These are phyloP conservation scores for Dioscorea alata DNA, from an alignment of 106 monocot species.

Conservation along the genomic window DNA sequence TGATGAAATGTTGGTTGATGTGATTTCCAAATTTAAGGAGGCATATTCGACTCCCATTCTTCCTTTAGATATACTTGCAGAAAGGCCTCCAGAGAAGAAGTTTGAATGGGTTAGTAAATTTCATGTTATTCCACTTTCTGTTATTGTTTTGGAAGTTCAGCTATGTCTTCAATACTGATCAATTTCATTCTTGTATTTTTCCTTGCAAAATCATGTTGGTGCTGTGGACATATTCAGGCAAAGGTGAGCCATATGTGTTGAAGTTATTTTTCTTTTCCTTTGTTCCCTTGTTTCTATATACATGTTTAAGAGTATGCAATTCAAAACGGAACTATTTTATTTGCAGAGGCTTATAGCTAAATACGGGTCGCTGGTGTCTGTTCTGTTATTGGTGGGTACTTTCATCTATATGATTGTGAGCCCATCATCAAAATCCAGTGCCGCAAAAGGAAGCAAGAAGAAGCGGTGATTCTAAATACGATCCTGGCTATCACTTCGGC, in stretches of 20 bases:
- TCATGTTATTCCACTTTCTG: not conserved
- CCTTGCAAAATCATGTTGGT: not conserved
- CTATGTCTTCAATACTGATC: not conserved
- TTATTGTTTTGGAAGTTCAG: not conserved
- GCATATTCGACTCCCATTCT: slow-evolving; percentile 78
- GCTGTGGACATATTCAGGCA: slow-evolving; percentile 31
- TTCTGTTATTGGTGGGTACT: slow-evolving; percentile 54
- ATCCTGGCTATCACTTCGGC: no score
- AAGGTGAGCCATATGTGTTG: slow-evolving; percentile 27
- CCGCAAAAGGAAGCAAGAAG: slow-evolving; percentile 73
- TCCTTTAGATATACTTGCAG: slow-evolving; percentile 90
- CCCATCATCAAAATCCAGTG: slow-evolving; percentile 72
- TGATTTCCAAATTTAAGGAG: slow-evolving; percentile 46
- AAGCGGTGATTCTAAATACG: slow-evolving; percentile 35
- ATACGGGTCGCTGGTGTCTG: slow-evolving; percentile 78
- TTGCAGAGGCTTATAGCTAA: slow-evolving; percentile 70
- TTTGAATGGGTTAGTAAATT: slow-evolving; percentile 63
- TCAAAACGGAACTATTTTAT: not conserved
- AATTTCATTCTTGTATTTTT: not conserved
- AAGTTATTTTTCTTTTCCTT: not conserved
- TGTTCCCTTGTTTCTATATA: not conserved
- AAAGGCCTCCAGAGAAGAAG: slow-evolving; percentile 76
- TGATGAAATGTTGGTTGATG: not conserved
- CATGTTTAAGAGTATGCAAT: not conserved
- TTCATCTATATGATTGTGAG: slow-evolving; percentile 64